Conservation (phyloP, 1,284 basidiomycete genomes). For the Fomitiporia mediterranea region DNA sequence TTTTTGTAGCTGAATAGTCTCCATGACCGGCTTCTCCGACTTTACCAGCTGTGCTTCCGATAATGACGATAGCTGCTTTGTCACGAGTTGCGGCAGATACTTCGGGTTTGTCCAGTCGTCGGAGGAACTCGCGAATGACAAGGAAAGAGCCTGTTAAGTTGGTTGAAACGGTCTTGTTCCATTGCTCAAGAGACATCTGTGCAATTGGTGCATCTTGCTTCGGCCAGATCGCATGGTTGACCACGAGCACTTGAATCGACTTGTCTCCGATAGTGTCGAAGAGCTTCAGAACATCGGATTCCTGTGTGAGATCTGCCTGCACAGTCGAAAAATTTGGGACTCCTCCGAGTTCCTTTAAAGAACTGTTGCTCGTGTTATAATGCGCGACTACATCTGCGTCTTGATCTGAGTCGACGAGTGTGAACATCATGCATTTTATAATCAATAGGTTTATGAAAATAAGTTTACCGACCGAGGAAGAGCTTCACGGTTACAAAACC, state of each 20-base stretch:
- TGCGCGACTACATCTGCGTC: slow-evolving; percentile 71
- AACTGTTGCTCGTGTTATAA: slow-evolving; percentile 52
- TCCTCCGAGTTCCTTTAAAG: slow-evolving; percentile 41
- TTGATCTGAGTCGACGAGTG: slow-evolving; percentile 44
- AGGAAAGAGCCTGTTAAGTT: slow-evolving; percentile 71
- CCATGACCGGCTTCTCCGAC: slow-evolving; percentile 66
- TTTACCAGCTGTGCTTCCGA: slow-evolving; percentile 71
- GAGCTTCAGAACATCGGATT: slow-evolving; percentile 45
- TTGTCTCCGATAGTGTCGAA: slow-evolving; percentile 35
- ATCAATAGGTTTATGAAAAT: too few species aligned
- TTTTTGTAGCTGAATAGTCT: slow-evolving; percentile 48
- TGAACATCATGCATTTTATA: too few species aligned
- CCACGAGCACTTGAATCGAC: slow-evolving; percentile 43
- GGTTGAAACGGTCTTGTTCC: slow-evolving; percentile 56
- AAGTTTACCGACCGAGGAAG: slow-evolving; percentile 44
- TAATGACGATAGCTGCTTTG: slow-evolving; percentile 55
- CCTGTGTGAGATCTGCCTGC: slow-evolving; percentile 56
- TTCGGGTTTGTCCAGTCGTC: slow-evolving; percentile 34
- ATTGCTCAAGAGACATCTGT: slow-evolving; percentile 59
- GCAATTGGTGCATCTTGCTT: slow-evolving; percentile 44
- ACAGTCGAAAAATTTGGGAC: slow-evolving; percentile 36
- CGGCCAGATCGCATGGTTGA: slow-evolving; percentile 64
- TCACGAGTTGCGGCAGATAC: slow-evolving; percentile 40
- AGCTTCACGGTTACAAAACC: slow-evolving; percentile 51
- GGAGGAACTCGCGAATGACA: slow-evolving; percentile 57